Percentiles rank a stretch among this genome's conserved stretches.
These are phyloP conservation scores for Aspergillus ochraceus DNA, from an alignment of 2,329 filamentous ascomycete genomes.

Conservation along the genomic window DNA sequence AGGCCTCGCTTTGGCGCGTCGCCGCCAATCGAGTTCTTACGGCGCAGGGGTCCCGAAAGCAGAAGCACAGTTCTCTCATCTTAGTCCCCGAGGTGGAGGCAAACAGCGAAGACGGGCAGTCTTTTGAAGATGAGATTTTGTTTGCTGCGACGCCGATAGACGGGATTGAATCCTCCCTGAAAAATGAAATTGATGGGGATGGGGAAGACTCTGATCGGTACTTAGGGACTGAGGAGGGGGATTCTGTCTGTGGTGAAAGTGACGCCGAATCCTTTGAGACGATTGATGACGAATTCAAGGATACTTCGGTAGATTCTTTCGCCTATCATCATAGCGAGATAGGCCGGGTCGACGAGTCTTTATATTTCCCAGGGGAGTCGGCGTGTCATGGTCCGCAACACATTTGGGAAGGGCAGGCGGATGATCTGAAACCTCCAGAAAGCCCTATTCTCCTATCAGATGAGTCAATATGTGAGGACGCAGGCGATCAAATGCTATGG, in stretches of 20 bases:
- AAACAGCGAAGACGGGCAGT: not conserved
- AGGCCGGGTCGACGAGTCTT: not conserved
- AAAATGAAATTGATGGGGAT: not conserved
- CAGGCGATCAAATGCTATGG: not conserved
- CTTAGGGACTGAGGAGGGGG: constrained; percentile 4
- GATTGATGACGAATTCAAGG: not conserved
- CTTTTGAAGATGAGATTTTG: not conserved
- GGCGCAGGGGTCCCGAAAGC: constrained; percentile 11
- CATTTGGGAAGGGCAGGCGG: not conserved
- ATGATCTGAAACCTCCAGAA: not conserved
- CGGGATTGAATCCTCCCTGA: not conserved
- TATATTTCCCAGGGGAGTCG: not conserved
- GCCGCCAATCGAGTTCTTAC: constrained; percentile 29
- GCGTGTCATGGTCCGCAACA: not conserved
- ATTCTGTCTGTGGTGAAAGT: not conserved
- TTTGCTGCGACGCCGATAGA: constrained; percentile 3
- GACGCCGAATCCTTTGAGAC: constrained; percentile 5
- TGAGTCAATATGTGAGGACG: not conserved
- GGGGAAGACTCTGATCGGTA: constrained; percentile 3
- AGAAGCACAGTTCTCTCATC: constrained; percentile 6
- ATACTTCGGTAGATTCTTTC: not conserved
- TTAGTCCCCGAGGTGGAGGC: not conserved
- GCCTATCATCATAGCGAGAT: not conserved
- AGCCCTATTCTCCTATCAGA: not conserved
- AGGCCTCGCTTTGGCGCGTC: constrained; percentile 33